A percentile compares a stretch with the other conserved stretches of the same genome.
Conservation (phyloP, 2,329 filamentous ascomycete species). For the Dactylellina sp. region DNA sequence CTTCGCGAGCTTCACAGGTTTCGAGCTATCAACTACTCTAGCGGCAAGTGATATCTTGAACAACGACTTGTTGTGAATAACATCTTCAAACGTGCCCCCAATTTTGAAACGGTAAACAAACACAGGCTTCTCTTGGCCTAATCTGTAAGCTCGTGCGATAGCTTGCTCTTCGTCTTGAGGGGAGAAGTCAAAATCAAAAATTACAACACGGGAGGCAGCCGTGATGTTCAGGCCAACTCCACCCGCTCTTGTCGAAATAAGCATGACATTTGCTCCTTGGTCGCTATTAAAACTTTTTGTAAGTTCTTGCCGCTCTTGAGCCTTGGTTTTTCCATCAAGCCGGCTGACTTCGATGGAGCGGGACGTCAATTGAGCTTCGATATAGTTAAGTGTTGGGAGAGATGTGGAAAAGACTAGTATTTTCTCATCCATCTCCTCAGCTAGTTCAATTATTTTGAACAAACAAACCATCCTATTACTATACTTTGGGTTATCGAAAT, state of each 20-base stretch:
- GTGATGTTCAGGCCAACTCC: conserved; percentile 85
- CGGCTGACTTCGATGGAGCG: conserved; percentile 66
- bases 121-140: conserved; percentile 83
- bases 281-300: conserved; percentile 77
- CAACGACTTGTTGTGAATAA: conserved; percentile 77
- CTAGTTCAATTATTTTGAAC: conserved; percentile 14
- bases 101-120: conserved; percentile 85
- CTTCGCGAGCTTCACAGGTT: conserved; percentile 66
- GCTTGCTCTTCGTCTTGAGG: conserved; percentile 87
- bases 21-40: conserved; percentile 85
- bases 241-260: conserved; percentile 86
- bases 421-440: conserved; percentile 64
- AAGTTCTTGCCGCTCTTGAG: conserved; percentile 71
- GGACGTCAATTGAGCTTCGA: not conserved
- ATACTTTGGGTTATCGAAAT: conserved; percentile 20
- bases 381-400: conserved; percentile 67
- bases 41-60: conserved; percentile 85
- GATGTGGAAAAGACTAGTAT: conserved; percentile 82
- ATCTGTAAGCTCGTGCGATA: conserved; percentile 83
- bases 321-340: conserved; percentile 75
- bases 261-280: conserved; percentile 70
- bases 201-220: conserved; percentile 84
- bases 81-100: conserved; percentile 82
- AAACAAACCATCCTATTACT: conserved; percentile 34
- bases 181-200: conserved; percentile 86